phyloP scores from a whole-genome alignment of 164 flowering plant species.

The Vitis labrusca region DNA sequence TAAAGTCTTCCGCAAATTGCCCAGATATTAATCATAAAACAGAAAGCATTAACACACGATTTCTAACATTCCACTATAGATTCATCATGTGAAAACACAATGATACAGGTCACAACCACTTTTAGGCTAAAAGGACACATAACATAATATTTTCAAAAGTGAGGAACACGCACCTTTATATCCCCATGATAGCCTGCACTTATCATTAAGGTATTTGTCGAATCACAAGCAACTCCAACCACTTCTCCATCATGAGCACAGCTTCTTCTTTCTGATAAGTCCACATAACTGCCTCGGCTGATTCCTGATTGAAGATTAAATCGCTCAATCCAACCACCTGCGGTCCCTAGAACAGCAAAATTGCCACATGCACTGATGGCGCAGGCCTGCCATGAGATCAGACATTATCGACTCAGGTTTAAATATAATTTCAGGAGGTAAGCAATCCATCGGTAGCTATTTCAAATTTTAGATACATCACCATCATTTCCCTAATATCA shows the following conservation, averaged over 20 bases:
- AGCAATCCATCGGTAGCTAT: no score
- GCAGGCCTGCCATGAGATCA: slow-evolving; percentile 56
- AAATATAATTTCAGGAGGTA: not conserved
- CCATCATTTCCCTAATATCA: no score
- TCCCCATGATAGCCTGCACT: slow-evolving; percentile 96
- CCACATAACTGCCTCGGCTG: slow-evolving; percentile 85
- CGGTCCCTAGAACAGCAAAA: slow-evolving; percentile 90
- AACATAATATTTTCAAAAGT: not conserved
- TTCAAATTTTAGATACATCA: no score
- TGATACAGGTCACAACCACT: no score
- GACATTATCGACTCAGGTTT: not conserved
- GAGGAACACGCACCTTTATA: slow-evolving; percentile 61
- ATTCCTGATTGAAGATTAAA: slow-evolving; percentile 97
- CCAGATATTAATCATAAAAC: no score
- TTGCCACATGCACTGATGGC: slow-evolving; percentile 94
- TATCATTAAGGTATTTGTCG: slow-evolving; percentile 83
- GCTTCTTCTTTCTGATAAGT: slow-evolving; percentile 43
- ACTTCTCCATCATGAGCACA: slow-evolving; percentile 84
- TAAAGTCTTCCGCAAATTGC: no score
- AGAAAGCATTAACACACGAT: not conserved
- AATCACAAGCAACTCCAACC: slow-evolving; percentile 91
- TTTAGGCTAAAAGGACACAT: not conserved
- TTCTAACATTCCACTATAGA: not conserved
- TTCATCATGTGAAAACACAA: no score
- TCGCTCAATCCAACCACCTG: slow-evolving; percentile 96